Percentiles rank a stretch among this genome's conserved stretches.
Conservation (phyloP, 768 basidiomycete genomes). For the Mycena vitilis region DNA sequence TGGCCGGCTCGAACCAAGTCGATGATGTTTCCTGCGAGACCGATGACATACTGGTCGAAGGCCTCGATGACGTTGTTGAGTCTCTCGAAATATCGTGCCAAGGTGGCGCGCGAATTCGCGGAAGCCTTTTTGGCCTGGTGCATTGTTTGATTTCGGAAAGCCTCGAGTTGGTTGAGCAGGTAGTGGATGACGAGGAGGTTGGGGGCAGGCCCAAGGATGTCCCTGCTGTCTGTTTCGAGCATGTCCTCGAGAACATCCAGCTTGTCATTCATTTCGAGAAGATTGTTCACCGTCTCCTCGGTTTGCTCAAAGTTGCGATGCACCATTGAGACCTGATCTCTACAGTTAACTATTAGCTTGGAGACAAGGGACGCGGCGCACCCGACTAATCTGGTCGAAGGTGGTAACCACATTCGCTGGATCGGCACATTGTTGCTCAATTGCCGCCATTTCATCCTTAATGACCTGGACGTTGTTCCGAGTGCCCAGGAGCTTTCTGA, state of each 20-base stretch:
- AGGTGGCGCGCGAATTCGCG: slow-evolving; percentile 71
- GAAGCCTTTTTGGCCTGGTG: slow-evolving; percentile 91
- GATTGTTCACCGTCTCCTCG: slow-evolving; percentile 94
- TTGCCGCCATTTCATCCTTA: slow-evolving; percentile 86
- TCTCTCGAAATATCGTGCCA: slow-evolving; percentile 86
- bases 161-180: slow-evolving; percentile 91
- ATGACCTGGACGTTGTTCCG: slow-evolving; percentile 82
- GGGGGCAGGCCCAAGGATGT: slow-evolving; percentile 87
- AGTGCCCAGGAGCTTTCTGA: slow-evolving; percentile 83
- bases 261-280: slow-evolving; percentile 91
- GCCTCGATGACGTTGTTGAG: slow-evolving; percentile 81
- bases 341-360: neutral
- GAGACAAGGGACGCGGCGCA: slow-evolving; percentile 51
- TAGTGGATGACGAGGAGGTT: slow-evolving; percentile 93
- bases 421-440: slow-evolving; percentile 82
- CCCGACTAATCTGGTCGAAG: slow-evolving; percentile 96
- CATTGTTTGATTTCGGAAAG: slow-evolving; percentile 94
- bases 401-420: slow-evolving; percentile 83
- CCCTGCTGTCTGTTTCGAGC: slow-evolving; percentile 77
- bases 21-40: slow-evolving; percentile 81
- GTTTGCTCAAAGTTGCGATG: slow-evolving; percentile 96
- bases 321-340: slow-evolving; percentile 86
- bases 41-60: slow-evolving; percentile 88
- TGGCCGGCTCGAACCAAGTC: slow-evolving; percentile 83
- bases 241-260: slow-evolving; percentile 83